These are phyloP conservation scores for Aspergillus sparsus DNA, from an alignment of 495 filamentous ascomycete species.

Conservation along the genomic window DNA sequence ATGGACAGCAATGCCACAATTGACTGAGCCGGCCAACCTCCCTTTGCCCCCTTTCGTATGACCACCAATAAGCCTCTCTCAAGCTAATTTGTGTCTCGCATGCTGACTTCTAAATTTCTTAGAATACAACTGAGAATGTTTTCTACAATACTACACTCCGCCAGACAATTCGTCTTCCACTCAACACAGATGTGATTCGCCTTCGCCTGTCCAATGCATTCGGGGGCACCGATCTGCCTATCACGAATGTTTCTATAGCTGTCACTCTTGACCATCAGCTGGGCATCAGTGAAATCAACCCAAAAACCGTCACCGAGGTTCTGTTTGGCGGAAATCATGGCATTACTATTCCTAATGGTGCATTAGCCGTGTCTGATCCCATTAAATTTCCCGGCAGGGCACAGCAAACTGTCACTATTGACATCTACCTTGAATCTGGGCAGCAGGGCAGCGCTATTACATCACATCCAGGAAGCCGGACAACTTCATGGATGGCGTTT, in stretches of 20 bases:
- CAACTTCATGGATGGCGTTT: slow-evolving; percentile 55
- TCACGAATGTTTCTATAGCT: slow-evolving; percentile 60
- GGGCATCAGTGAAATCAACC: slow-evolving; percentile 55
- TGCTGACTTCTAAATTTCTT: not conserved
- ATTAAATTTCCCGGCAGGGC: slow-evolving; percentile 53
- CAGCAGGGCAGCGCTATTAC: slow-evolving; percentile 61
- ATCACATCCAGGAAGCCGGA: slow-evolving; percentile 67
- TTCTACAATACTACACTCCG: slow-evolving; percentile 62
- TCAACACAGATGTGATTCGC: slow-evolving; percentile 54
- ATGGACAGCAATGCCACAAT: slow-evolving; percentile 68
- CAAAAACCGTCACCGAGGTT: slow-evolving; percentile 48
- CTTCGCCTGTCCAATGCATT: slow-evolving; percentile 70
- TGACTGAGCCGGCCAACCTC: slow-evolving; percentile 62
- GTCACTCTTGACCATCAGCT: slow-evolving; percentile 50
- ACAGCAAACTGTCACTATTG: slow-evolving; percentile 56
- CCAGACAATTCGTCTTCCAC: slow-evolving; percentile 63
- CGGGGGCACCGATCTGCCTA: slow-evolving; percentile 59
- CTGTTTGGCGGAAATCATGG: slow-evolving; percentile 57
- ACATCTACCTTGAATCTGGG: slow-evolving; percentile 58
- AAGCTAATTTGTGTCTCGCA: not conserved
- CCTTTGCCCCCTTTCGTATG: slow-evolving; percentile 60
- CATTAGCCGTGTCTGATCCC: slow-evolving; percentile 63
- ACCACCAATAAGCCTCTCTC: not conserved
- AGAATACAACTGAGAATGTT: slow-evolving; percentile 23
- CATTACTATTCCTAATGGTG: slow-evolving; percentile 58